These are phyloP conservation scores for Lachnellula arida DNA, from an alignment of 2,329 filamentous ascomycete genomes.

Conservation along the genomic window DNA sequence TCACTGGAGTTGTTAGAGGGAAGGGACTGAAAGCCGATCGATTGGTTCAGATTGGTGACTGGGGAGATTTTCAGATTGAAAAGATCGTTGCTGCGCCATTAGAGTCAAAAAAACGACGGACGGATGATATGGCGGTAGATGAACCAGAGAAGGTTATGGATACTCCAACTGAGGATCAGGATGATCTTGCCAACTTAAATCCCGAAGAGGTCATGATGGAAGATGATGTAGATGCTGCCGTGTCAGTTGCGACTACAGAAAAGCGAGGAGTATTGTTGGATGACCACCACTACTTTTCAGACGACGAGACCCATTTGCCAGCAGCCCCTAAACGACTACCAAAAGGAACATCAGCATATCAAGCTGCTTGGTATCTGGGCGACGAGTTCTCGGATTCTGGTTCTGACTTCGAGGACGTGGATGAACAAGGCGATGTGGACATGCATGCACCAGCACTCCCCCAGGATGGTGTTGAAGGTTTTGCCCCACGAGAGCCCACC, in stretches of 20 bases:
- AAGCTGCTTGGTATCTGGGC: conserved; percentile 87
- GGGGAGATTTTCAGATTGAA: conserved; percentile 89
- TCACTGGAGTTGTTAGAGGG: conserved; percentile 84
- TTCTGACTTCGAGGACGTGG: conserved; percentile 72
- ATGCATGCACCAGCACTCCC: conserved; percentile 57
- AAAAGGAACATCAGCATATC: conserved; percentile 88
- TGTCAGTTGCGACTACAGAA: conserved; percentile 45
- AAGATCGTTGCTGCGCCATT: conserved; percentile 78
- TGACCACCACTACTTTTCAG: conserved; percentile 96
- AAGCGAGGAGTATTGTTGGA: conserved; percentile 90
- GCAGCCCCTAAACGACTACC: conserved; percentile 70
- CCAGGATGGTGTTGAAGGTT: conserved; percentile 76
- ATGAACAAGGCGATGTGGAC: conserved; percentile 56
- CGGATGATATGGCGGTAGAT: conserved; percentile 65
- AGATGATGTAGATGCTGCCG: conserved; percentile 47
- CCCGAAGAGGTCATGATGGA: conserved; percentile 81
- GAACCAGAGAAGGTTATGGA: conserved; percentile 60
- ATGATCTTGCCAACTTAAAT: conserved; percentile 77
- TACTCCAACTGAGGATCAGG: conserved; percentile 69
- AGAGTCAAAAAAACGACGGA: conserved; percentile 54
- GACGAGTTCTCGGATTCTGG: conserved; percentile 71
- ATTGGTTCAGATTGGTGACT: conserved; percentile 85
- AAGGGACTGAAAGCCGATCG: conserved; percentile 85
- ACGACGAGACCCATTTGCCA: conserved; percentile 65
- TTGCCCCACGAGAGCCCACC: conserved; percentile 62